These are phyloP conservation scores for Cajanus cajan DNA, from an alignment of 306 rosid genomes.

Conservation along the genomic window DNA sequence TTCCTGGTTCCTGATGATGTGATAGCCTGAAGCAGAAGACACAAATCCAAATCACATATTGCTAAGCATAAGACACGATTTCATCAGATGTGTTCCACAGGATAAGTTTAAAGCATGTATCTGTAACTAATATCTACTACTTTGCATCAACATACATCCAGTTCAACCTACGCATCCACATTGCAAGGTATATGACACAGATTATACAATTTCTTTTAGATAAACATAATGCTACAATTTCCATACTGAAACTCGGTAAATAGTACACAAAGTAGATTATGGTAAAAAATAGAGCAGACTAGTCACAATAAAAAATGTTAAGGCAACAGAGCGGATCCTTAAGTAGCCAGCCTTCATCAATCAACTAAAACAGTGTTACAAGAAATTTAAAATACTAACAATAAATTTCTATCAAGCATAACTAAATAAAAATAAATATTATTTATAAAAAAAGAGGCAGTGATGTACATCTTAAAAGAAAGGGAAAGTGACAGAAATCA, in stretches of 20 bases:
- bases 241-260: neutral
- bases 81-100: neutral
- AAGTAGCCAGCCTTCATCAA: neutral
- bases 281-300: neutral
- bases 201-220: neutral
- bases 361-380: neutral
- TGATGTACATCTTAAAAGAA: neutral
- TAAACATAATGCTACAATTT: neutral
- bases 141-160: slow-evolving; percentile 5
- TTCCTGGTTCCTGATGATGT: slow-evolving; percentile 83
- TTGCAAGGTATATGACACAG: neutral
- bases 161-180: slow-evolving; percentile 3
- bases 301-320: neutral
- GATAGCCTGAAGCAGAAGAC: slow-evolving; percentile 59
- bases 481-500: neutral
- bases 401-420: neutral
- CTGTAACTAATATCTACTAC: neutral
- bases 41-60: slow-evolving; percentile 7
- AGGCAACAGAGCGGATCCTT: neutral
- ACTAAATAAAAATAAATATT: neutral
- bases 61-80: neutral
- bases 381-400: neutral
- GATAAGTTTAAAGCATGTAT: slow-evolving; percentile 2
- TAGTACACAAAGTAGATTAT: neutral
- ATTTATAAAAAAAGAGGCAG: neutral